Evolutionary conservation across 768 basidiomycete species (phyloP).

Genomic region (Mrakia hoshinonis): DNA sequence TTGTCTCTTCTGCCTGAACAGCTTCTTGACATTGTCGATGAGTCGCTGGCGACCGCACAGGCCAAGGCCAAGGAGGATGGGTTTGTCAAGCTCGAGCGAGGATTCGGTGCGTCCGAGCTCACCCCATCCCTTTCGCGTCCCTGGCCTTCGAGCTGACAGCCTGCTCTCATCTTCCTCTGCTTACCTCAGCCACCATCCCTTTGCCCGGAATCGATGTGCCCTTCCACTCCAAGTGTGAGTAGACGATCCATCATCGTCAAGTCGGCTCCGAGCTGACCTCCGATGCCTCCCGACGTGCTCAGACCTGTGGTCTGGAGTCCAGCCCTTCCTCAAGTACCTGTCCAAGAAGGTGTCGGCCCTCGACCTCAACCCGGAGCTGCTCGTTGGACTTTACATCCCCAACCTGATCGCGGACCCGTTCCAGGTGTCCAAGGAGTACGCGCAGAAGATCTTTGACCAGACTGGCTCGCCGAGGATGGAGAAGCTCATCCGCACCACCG

Average conservation of each 20-base stretch:
- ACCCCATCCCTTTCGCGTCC: slow-evolving; percentile 66
- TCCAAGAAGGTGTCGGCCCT: slow-evolving; percentile 94
- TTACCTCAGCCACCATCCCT: slow-evolving; percentile 32
- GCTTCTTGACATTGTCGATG: slow-evolving; percentile 27
- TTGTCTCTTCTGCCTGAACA: not conserved
- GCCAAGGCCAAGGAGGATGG: slow-evolving; percentile 69
- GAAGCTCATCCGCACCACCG: slow-evolving; percentile 90
- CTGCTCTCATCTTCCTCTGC: not conserved
- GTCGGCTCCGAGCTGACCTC: not conserved
- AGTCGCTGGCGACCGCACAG: slow-evolving; percentile 21
- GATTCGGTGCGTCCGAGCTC: slow-evolving; percentile 50
- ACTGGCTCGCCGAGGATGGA: slow-evolving; percentile 83
- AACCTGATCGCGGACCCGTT: slow-evolving; percentile 61
- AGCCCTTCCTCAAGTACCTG: slow-evolving; percentile 59
- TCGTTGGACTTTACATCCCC: slow-evolving; percentile 91
- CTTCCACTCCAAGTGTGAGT: slow-evolving; percentile 80
- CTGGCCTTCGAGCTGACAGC: not conserved
- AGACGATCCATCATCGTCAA: not conserved
- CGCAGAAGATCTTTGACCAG: slow-evolving; percentile 91
- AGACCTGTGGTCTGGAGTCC: slow-evolving; percentile 90
- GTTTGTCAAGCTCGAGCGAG: slow-evolving; percentile 87
- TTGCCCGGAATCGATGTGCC: slow-evolving; percentile 92
- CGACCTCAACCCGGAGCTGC: slow-evolving; percentile 86
- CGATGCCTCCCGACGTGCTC: not conserved
- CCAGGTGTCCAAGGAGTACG: slow-evolving; percentile 55